A percentile compares a stretch with the other conserved stretches of the same genome.
Evolutionary conservation across 441 rosid genomes (phyloP).

Genomic region (Arabidopsis lyrata): DNA sequence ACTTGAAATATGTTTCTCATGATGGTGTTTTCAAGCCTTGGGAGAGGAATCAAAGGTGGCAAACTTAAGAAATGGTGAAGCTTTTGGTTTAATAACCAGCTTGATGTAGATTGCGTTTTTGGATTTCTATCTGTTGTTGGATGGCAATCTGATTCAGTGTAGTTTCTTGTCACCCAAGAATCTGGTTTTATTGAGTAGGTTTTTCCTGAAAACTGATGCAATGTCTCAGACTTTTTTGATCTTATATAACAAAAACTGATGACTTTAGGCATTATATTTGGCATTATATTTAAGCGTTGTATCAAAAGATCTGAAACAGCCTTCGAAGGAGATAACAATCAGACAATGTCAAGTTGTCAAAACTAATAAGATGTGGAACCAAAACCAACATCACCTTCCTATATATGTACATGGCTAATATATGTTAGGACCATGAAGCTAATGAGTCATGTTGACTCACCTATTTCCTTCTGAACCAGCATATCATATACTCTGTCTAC

Average conservation of each 20-base stretch:
- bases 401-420: slow-evolving; percentile 27
- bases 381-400: slow-evolving; percentile 15
- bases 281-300: slow-evolving; percentile 3
- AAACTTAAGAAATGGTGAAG: slow-evolving; percentile 20
- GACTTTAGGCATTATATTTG: not conserved
- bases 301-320: not conserved
- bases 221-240: slow-evolving; percentile 1
- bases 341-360: slow-evolving; percentile 15
- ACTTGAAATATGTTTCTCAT: slow-evolving; percentile 35
- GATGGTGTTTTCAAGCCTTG: slow-evolving; percentile 45
- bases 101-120: slow-evolving; percentile 9
- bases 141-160: not conserved
- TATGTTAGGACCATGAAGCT: slow-evolving; percentile 21
- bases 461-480: slow-evolving; percentile 72
- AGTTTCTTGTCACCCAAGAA: slow-evolving; percentile 22
- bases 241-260: not conserved
- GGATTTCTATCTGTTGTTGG: slow-evolving; percentile 4
- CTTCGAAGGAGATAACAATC: not conserved
- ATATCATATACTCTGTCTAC: slow-evolving; percentile 84
- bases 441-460: slow-evolving; percentile 44
- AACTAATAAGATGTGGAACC: slow-evolving; percentile 22
- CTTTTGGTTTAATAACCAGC: slow-evolving; percentile 21
- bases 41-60: slow-evolving; percentile 10
- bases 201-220: slow-evolving; percentile 1
- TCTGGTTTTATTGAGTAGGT: not conserved